Evolutionary conservation across 306 rosid genomes (phyloP), one percentile per base, ranked within the genome.

Genomic region (Lablab purpureus): DNA sequence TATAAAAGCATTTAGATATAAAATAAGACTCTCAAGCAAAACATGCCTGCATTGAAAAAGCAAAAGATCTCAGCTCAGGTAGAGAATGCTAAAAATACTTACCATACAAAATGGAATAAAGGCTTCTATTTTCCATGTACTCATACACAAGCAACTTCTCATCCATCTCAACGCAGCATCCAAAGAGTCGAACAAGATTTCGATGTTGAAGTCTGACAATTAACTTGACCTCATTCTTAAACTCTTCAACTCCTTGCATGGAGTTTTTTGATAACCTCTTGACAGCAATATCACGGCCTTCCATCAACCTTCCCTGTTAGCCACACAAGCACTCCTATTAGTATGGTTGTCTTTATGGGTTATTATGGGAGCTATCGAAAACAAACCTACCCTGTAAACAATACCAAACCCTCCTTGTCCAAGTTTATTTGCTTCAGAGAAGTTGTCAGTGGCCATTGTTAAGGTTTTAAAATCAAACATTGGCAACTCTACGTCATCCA

Each of bases 91-190:
- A 28, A 60, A 71, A 58, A 8, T 76, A 67, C 94, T 76, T 37
- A 90, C 97, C 79, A 85, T 90, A 92, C 69, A 90, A 60, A 79
- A 92, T 34, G 32, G 79, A 64, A 86, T 92, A 95, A 13, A 92
- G 84, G 85, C 97, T 86, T 86, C 74, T 83, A 40, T 92, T 89
- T 80, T 87, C 89, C 97, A 92, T 77, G 76, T 90, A 90, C 63
- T 92, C 97, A 36, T 92, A 92, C 78, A 92, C 86, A 25, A 90
- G 70, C 82, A 92, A 78, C 87, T 85, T 90, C 73, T 92, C 97
- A 7, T 86, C 86, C 47, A 4, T 71, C 17, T 87, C 90, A 78
- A 90, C 14, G 79, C 91, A 92, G 67, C 90, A 90, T 78, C 93
- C 97, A 19, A 89, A 68, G 32, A 92, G 51, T 17, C 92, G 67